These are phyloP conservation scores for Solanum microdontum DNA, from an alignment of 257 asterid genomes.

Conservation along the genomic window DNA sequence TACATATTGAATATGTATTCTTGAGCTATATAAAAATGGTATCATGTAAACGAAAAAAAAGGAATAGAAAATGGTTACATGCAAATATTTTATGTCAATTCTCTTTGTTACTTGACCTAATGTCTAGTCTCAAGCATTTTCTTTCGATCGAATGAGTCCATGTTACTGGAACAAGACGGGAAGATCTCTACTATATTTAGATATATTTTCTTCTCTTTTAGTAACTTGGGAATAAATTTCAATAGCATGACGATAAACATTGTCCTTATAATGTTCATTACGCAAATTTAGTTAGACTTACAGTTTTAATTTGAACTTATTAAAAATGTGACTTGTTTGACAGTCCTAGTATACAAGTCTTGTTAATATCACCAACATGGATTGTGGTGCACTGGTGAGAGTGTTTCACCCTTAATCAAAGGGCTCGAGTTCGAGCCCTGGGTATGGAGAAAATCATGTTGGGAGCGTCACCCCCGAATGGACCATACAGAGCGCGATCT, in stretches of 20 bases:
- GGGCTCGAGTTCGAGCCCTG: too few relatives aligned
- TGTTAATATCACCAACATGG: neutral
- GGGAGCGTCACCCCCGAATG: too few relatives aligned
- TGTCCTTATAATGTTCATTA: neutral
- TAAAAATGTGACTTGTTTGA: neutral
- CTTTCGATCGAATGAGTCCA: neutral
- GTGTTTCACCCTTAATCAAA: too few relatives aligned
- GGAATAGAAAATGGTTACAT: neutral
- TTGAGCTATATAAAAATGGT: neutral
- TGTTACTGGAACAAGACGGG: neutral
- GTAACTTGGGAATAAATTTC: neutral
- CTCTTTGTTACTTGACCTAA: neutral
- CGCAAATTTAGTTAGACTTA: neutral
- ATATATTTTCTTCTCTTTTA: neutral
- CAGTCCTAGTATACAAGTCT: neutral
- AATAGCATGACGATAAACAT: neutral
- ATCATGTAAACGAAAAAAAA: neutral
- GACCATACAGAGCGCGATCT: too few relatives aligned
- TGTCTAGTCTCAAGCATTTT: neutral
- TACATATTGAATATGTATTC: neutral
- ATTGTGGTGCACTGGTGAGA: too few relatives aligned
- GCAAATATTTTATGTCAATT: neutral
- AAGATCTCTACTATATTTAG: neutral
- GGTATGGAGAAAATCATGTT: too few relatives aligned
- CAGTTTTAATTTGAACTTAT: neutral